Percentiles rank a stretch among this genome's conserved stretches.
Conservation (phyloP, 2,329 filamentous ascomycete genomes). For the Colletotrichum sp. region DNA sequence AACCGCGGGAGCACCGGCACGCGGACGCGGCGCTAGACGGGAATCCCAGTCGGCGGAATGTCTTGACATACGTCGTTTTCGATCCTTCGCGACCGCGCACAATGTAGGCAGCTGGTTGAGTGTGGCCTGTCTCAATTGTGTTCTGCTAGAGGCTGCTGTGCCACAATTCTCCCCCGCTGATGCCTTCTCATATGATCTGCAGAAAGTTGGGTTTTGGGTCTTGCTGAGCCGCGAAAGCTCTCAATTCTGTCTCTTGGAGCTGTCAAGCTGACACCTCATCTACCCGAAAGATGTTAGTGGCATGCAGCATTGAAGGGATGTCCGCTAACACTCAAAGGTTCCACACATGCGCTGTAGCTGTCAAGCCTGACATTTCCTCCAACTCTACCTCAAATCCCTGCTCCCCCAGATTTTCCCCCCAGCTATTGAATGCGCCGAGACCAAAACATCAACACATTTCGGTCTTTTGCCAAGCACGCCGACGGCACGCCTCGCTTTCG, state of each 20-base stretch:
- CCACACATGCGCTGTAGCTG: neutral
- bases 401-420: neutral
- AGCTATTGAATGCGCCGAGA: neutral
- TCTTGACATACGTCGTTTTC: slow-evolving; percentile 18
- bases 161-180: neutral
- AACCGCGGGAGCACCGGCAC: neutral
- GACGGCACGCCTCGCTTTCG: slow-evolving; percentile 6
- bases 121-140: neutral
- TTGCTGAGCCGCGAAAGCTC: neutral
- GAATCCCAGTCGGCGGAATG: neutral
- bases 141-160: neutral
- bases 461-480: slow-evolving; percentile 6
- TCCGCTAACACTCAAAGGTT: neutral
- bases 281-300: neutral
- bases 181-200: neutral
- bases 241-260: neutral
- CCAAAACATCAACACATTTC: neutral
- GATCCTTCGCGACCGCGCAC: neutral
- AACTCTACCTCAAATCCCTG: neutral
- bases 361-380: neutral
- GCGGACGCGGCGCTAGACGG: neutral
- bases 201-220: neutral
- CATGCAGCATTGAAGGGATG: neutral
- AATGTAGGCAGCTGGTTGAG: neutral
- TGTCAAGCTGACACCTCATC: neutral